phyloP scores from a whole-genome alignment of 1,284 basidiomycete genomes.

The Sanghuangporus baumii region DNA sequence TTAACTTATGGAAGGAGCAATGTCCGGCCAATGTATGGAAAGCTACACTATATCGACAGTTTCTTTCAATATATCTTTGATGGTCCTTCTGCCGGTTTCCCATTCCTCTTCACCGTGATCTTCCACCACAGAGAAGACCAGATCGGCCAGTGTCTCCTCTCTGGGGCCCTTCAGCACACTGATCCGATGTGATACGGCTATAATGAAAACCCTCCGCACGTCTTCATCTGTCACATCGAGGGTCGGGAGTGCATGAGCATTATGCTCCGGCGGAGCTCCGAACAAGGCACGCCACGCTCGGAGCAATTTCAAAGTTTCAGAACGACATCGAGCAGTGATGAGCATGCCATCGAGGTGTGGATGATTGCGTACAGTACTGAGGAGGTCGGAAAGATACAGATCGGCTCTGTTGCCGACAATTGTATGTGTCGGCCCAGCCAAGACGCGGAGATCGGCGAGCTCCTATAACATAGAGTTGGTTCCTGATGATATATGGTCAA shows the following conservation, averaged over 20 bases:
- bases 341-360: conserved; percentile 62
- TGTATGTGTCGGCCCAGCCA: conserved; percentile 29
- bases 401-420: conserved; percentile 43
- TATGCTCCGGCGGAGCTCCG: conserved; percentile 22
- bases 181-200: conserved; percentile 66
- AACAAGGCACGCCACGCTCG: conserved; percentile 56
- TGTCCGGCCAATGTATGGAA: background rate
- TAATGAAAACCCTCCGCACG: conserved; percentile 60
- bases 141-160: conserved; percentile 61
- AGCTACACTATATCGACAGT: conserved; percentile 17
- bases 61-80: conserved; percentile 18
- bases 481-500: background rate
- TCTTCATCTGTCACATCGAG: conserved; percentile 68
- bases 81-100: conserved; percentile 13
- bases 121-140: conserved; percentile 36
- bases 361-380: conserved; percentile 67
- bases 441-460: conserved; percentile 12
- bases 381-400: conserved; percentile 65
- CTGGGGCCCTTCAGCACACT: conserved; percentile 58
- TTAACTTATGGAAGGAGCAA: background rate
- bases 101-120: conserved; percentile 8
- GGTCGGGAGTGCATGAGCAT: conserved; percentile 23
- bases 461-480: conserved; percentile 7
- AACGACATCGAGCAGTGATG: conserved; percentile 51
- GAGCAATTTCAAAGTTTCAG: conserved; percentile 55